A percentile compares a stretch with the other conserved stretches of the same genome.
Conservation (phyloP, 75 land plant genomes). For the Pinus taeda region DNA sequence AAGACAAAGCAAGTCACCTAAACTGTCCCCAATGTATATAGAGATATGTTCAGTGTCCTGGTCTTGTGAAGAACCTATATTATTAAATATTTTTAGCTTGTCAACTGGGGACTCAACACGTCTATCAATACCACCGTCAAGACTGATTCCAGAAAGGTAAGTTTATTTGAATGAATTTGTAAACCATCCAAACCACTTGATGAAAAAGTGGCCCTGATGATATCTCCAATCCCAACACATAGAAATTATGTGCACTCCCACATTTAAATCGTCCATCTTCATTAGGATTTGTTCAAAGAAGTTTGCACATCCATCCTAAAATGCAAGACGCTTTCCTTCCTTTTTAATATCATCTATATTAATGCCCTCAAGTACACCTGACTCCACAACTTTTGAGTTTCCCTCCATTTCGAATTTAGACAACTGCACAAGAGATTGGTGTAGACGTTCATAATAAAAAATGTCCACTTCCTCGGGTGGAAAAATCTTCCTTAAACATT, state of each 20-base stretch:
- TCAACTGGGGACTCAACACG: conserved; percentile 75
- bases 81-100: conserved; percentile 53
- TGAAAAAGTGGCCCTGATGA: conserved; percentile 69
- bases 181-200: conserved; percentile 25
- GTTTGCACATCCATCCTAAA: conserved; percentile 76
- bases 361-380: conserved; percentile 68
- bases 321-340: conserved; percentile 57
- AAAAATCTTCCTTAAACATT: conserved; percentile 13
- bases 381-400: conserved; percentile 64
- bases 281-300: conserved; percentile 50
- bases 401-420: conserved; percentile 75
- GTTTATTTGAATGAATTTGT: conserved; percentile 80
- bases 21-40: conserved; percentile 85
- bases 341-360: conserved; percentile 62
- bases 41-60: conserved; percentile 26
- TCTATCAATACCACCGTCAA: conserved; percentile 64
- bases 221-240: conserved; percentile 91
- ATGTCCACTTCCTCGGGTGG: conserved; percentile 20
- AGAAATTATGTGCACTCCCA: conserved; percentile 60
- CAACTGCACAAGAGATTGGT: conserved; percentile 52
- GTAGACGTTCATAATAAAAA: conserved; percentile 51
- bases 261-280: conserved; percentile 32
- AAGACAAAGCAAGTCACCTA: conserved; percentile 88
- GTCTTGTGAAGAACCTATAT: conserved; percentile 9
- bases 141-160: conserved; percentile 35